A percentile compares a stretch with the other conserved stretches of the same genome.
These are phyloP conservation scores for Phenoliferia sp. DNA, from an alignment of 1,284 basidiomycete genomes.

Conservation along the genomic window DNA sequence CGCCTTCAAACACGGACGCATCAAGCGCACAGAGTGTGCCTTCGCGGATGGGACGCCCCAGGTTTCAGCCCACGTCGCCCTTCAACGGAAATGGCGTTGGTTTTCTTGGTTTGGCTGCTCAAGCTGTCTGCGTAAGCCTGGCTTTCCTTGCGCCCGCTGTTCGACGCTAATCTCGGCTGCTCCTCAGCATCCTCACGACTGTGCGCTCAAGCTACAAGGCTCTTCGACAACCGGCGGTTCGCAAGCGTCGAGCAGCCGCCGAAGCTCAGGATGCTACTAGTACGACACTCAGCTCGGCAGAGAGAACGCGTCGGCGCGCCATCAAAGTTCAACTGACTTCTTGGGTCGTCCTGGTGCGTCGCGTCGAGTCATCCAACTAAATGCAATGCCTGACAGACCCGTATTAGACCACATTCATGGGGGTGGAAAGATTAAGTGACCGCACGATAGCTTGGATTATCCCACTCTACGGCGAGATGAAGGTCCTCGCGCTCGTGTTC, in stretches of 20 bases:
- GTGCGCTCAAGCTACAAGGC: conserved; percentile 1
- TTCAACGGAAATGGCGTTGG: neutral
- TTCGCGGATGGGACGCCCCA: neutral
- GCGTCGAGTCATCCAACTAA: neutral
- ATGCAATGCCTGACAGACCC: no score
- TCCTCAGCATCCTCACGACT: neutral
- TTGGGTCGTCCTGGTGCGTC: conserved; percentile 22
- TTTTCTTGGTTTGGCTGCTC: neutral
- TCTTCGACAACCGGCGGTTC: neutral
- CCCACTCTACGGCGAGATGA: conserved; percentile 23
- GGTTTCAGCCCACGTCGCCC: neutral
- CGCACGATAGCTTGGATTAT: conserved; percentile 7
- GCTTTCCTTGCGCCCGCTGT: neutral
- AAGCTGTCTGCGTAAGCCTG: neutral
- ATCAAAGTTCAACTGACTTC: conserved; percentile 10
- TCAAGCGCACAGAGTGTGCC: no score
- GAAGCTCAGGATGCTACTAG: neutral
- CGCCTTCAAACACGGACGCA: no score
- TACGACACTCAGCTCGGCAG: neutral
- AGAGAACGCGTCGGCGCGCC: conserved; percentile 1
- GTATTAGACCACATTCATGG: conserved; percentile 6
- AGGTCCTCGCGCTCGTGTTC: conserved; percentile 9
- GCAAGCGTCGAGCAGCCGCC: neutral
- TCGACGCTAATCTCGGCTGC: neutral
- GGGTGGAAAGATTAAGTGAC: conserved; percentile 16